Evolutionary conservation across 495 filamentous ascomycete genomes (phyloP).

Genomic region (Podospora pseudocomata): DNA sequence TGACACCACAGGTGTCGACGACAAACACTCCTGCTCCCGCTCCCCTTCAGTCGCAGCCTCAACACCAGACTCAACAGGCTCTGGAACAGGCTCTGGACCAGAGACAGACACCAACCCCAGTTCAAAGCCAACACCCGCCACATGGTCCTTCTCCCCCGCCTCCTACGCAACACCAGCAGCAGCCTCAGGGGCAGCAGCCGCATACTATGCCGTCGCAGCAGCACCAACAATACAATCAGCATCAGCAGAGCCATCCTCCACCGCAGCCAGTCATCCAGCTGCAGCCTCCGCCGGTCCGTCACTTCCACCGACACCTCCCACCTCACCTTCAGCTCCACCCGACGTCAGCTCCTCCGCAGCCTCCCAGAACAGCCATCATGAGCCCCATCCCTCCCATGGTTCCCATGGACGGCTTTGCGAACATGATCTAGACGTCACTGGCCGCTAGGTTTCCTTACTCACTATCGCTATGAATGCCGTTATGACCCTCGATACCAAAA

Average conservation of each 20-base stretch:
- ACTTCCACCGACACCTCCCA: slow-evolving; percentile 25
- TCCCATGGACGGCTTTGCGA: slow-evolving; percentile 34
- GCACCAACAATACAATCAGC: slow-evolving; percentile 18
- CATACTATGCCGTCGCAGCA: slow-evolving; percentile 15
- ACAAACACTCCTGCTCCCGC: slow-evolving; percentile 38
- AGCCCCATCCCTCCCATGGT: slow-evolving; percentile 7
- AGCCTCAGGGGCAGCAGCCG: slow-evolving; percentile 26
- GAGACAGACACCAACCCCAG: slow-evolving; percentile 16
- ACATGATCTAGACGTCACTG: slow-evolving; percentile 39
- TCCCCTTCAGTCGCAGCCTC: slow-evolving; percentile 19
- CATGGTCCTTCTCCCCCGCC: slow-evolving; percentile 5
- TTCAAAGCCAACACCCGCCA: slow-evolving; percentile 17
- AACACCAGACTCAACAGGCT: too few relatives aligned
- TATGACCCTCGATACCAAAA: slow-evolving; percentile 13
- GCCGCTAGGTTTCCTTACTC: background rate
- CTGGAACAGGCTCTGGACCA: background rate
- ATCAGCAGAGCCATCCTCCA: slow-evolving; percentile 14
- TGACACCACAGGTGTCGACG: slow-evolving; percentile 37
- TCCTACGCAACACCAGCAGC: slow-evolving; percentile 27
- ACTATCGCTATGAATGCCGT: slow-evolving; percentile 4
- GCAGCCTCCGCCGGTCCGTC: slow-evolving; percentile 18
- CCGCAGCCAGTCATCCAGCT: slow-evolving; percentile 15
- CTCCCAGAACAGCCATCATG: slow-evolving; percentile 30
- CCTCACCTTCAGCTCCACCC: slow-evolving; percentile 23
- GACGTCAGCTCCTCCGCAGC: slow-evolving; percentile 31